Conservation (phyloP, 169 alveolate genomes). For the Plasmodium berghei region DNA sequence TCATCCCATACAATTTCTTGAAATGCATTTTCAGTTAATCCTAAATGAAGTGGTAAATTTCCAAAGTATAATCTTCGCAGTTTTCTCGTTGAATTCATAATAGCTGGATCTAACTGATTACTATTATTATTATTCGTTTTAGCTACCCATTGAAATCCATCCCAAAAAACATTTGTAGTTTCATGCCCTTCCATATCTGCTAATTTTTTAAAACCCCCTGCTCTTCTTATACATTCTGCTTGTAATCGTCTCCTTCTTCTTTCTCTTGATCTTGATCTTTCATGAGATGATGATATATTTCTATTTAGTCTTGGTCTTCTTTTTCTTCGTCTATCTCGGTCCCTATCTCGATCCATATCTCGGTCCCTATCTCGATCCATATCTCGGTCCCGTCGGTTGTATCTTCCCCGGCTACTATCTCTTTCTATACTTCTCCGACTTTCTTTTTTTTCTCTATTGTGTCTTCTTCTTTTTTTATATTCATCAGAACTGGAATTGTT, state of each 20-base stretch:
- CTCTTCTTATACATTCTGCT: conserved; percentile 88
- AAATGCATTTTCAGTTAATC: conserved; percentile 91
- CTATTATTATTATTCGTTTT: conserved; percentile 86
- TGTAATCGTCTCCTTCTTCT: conserved; percentile 86
- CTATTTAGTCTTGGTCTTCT: conserved; percentile 75
- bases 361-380: conserved; percentile 20
- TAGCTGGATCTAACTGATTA: conserved; percentile 89
- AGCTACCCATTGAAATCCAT: conserved; percentile 96
- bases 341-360: conserved; percentile 8
- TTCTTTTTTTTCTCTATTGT: conserved; percentile 5
- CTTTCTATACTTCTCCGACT: background rate
- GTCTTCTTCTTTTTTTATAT: conserved; percentile 17
- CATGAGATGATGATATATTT: conserved; percentile 84
- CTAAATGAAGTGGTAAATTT: conserved; percentile 90
- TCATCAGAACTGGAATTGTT: conserved; percentile 26
- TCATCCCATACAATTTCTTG: conserved; percentile 92
- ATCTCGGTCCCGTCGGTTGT: conserved; percentile 11
- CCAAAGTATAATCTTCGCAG: conserved; percentile 92
- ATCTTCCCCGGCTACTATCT: conserved; percentile 10
- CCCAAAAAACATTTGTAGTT: conserved; percentile 93
- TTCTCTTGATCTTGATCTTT: conserved; percentile 86
- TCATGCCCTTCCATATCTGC: conserved; percentile 94
- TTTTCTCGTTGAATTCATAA: conserved; percentile 91
- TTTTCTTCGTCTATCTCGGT: conserved; percentile 27
- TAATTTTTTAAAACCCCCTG: conserved; percentile 93